Evolutionary conservation across 345 rosid species (phyloP).

Genomic region (Populus pruinosa): DNA sequence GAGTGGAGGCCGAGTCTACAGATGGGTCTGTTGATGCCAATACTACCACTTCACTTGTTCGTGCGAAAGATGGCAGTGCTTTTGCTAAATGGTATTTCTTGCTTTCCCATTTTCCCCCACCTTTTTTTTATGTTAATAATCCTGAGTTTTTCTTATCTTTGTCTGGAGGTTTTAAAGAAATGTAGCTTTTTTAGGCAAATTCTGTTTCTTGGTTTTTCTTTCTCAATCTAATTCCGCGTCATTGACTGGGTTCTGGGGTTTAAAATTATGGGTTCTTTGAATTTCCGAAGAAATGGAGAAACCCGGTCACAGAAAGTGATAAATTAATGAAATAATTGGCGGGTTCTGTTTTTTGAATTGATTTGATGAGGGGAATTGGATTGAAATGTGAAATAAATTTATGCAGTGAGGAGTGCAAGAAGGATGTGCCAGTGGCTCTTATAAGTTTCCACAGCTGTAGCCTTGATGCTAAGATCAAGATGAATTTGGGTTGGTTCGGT

Average conservation of each 20-base stretch:
- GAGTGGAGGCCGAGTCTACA: conserved; percentile 58
- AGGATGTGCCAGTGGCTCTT: conserved; percentile 72
- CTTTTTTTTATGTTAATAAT: not conserved
- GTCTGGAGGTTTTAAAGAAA: not conserved
- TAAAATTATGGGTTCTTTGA: not conserved
- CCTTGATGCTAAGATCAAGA: conserved; percentile 82
- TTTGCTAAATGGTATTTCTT: conserved; percentile 62
- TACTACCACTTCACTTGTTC: conserved; percentile 42
- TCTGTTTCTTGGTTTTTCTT: too few relatives aligned
- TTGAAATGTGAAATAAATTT: not conserved
- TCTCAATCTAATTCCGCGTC: not conserved
- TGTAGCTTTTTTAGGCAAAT: not conserved
- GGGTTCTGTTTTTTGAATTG: not conserved
- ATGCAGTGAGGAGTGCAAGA: conserved; percentile 72
- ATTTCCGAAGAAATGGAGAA: too few relatives aligned
- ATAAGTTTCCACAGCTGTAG: conserved; percentile 75
- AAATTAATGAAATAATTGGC: not conserved
- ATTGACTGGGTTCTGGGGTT: not conserved
- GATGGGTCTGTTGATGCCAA: not conserved
- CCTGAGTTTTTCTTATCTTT: too few relatives aligned
- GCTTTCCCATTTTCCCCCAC: not conserved
- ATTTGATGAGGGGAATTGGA: not conserved
- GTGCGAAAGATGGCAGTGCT: conserved; percentile 86
- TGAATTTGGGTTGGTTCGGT: conserved; percentile 53
- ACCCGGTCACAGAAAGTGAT: too few relatives aligned